Percentiles rank a stretch among this genome's conserved stretches.
Conservation (phyloP, 495 filamentous ascomycete genomes). For the Aspergillus ostianus region DNA sequence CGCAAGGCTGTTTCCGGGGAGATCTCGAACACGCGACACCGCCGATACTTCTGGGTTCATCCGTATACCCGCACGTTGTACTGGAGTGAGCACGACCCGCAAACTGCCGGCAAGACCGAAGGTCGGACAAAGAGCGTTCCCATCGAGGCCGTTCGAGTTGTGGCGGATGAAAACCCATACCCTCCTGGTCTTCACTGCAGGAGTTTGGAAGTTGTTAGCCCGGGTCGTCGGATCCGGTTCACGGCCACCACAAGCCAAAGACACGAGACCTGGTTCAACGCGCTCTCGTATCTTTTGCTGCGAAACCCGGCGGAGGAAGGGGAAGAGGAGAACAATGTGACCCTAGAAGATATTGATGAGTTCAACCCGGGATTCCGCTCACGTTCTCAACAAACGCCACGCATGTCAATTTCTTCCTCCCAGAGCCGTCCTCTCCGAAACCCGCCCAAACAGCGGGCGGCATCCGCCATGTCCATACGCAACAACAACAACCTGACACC, state of each 20-base stretch:
- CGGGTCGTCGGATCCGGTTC: conserved; percentile 83
- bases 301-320: conserved; percentile 61
- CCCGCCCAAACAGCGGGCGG: conserved; percentile 48
- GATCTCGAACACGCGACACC: conserved; percentile 83
- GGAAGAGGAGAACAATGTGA: conserved; percentile 60
- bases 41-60: conserved; percentile 98
- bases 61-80: conserved; percentile 96
- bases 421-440: conserved; percentile 68
- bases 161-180: conserved; percentile 94
- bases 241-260: conserved; percentile 90
- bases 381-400: conserved; percentile 52
- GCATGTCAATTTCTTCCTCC: conserved; percentile 78
- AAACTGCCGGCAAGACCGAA: conserved; percentile 70
- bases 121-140: conserved; percentile 90
- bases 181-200: conserved; percentile 92
- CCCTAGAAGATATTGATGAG: conserved; percentile 78
- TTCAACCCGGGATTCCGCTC: conserved; percentile 75
- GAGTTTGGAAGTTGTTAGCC: conserved; percentile 86
- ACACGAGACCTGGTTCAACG: conserved; percentile 99
- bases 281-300: conserved; percentile 86
- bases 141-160: conserved; percentile 88
- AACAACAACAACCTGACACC: conserved; percentile 33
- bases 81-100: conserved; percentile 91
- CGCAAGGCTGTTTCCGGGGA: conserved; percentile 82
- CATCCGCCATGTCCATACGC: conserved; percentile 47